Evolutionary conservation across 164 flowering plant genomes (phyloP), one percentile per base, ranked within the genome.

Genomic region (Brasenia schreberi): DNA sequence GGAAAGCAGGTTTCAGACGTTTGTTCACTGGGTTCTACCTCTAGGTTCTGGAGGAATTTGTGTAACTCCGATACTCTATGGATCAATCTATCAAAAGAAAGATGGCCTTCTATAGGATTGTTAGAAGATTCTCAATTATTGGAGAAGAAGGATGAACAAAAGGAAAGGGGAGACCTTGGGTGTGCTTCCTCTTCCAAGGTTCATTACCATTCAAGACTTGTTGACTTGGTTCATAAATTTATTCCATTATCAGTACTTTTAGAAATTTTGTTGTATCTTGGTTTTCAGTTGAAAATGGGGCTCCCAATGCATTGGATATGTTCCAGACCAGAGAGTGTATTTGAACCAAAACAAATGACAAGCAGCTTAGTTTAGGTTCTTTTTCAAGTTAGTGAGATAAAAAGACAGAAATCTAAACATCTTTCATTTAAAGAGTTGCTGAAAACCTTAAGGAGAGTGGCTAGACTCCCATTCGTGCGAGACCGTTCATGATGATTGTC

Each of bases 51-150:
- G 96, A 74, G 82, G 69, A 76, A 82, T 43, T 53, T 91, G 27
- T 91, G 96, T 61, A 77, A 72, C 59, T 82, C 91, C n/a, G 92
- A 91, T 77, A 79, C 62, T 45, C 44, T 88, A 17, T 91, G 97
- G 97, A 70, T 74, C 65, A 63, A 74, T 61, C 79, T 91, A 44
- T 75, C 64, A 63, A 81, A 62, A 74, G 68, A 78, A 5, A 81
- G 97, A 72, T 91, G 97, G 93, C 86, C 95, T 53, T 67, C 66
- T 14, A 68, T 75, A 59, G 68, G 19, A 63, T 65, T 74, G 58
- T 33, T 33, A 33, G 65, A 68, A 27, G 17, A 61, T 16, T 17
- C 56, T 4, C 43, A 44, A 7, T 60, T 19, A 19, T 18, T 63
- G 65, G 65, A 63, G 43, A 39, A 9, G 16, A 27, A 4, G n/a